Evolutionary conservation across 2,329 filamentous ascomycete genomes (phyloP).

Genomic region (Alternaria brassicicola): DNA sequence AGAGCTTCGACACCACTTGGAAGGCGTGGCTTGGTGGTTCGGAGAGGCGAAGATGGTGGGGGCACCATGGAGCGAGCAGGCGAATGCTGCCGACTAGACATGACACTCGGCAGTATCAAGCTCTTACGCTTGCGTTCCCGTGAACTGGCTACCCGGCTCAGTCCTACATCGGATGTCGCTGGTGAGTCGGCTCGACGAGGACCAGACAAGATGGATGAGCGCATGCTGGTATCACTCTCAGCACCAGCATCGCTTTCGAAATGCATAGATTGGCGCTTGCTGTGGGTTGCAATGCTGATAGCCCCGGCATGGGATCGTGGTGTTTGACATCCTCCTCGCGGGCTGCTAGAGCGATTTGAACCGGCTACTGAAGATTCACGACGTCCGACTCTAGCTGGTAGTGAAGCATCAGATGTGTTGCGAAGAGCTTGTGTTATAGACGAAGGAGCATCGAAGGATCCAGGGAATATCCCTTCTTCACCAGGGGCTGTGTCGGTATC

Average conservation of each 20-base stretch:
- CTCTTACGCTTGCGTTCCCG: constrained; percentile 86
- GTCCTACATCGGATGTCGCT: constrained; percentile 76
- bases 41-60: constrained; percentile 80
- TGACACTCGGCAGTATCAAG: constrained; percentile 77
- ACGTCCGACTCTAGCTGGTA: constrained; percentile 54
- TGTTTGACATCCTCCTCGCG: constrained; percentile 80
- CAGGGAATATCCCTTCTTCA: constrained; percentile 64
- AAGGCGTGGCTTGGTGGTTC: constrained; percentile 81
- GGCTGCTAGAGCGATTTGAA: constrained; percentile 87
- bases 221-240: constrained; percentile 85
- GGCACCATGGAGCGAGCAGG: constrained; percentile 74
- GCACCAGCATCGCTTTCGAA: constrained; percentile 84
- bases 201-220: constrained; percentile 77
- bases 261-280: constrained; percentile 77
- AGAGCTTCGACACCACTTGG: constrained; percentile 67
- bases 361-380: constrained; percentile 68
- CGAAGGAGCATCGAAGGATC: constrained; percentile 64
- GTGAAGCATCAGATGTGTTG: constrained; percentile 58
- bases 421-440: constrained; percentile 63
- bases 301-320: constrained; percentile 78
- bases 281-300: constrained; percentile 63
- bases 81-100: constrained; percentile 85
- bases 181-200: constrained; percentile 84
- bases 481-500: constrained; percentile 48
- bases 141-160: constrained; percentile 77